These are phyloP conservation scores for Prunus persica DNA, from an alignment of 306 rosid species.

Conservation along the genomic window Prunus_persica_NCBIv2 NC_034011.1:300001-300500, in stretches of 20 bases:
- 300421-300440: background rate
- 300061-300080: conserved; percentile 67
- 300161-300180: conserved; percentile 58
- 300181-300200: conserved; percentile 47
- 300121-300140: conserved; percentile 51
- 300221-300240: conserved; percentile 78
- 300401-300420: conserved; percentile 34
- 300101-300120: conserved; percentile 66
- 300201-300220: conserved; percentile 69
- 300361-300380: conserved; percentile 88
- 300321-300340: conserved; percentile 69
- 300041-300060: conserved; percentile 59
- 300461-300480: background rate
- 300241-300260: conserved; percentile 44
- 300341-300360: conserved; percentile 71
- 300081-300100: conserved; percentile 61
- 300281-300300: conserved; percentile 74
- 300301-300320: conserved; percentile 56
- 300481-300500: no score
- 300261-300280: conserved; percentile 52
- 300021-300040: conserved; percentile 70
- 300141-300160: conserved; percentile 85
- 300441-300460: no score
- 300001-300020: conserved; percentile 54
- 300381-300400: conserved; percentile 81